A percentile compares a stretch with the other conserved stretches of the same genome.
phyloP scores from a whole-genome alignment of 352 stramenopile species.

The Phytophthora boehmeriae region DNA sequence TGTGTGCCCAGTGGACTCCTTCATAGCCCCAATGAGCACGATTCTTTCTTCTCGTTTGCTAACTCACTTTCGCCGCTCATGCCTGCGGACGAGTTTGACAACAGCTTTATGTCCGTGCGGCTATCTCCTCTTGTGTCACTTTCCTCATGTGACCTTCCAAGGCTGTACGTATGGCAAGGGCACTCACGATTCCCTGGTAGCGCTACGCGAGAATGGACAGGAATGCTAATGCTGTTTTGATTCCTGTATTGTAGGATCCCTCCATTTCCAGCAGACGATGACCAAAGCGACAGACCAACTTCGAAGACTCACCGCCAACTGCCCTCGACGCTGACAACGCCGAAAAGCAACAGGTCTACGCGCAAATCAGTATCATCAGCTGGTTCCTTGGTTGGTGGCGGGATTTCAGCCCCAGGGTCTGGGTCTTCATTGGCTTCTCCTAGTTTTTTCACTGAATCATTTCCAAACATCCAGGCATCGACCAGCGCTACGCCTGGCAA shows the following conservation, averaged over 20 bases:
- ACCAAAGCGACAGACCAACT: conserved; percentile 3
- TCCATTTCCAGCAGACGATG: conserved; percentile 50
- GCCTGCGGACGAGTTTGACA: conserved; percentile 62
- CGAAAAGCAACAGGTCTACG: conserved; percentile 11
- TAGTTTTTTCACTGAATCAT: conserved; percentile 50
- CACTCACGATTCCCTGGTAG: background rate
- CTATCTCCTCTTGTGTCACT: conserved; percentile 68
- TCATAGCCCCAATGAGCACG: conserved; percentile 54
- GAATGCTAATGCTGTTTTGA: conserved; percentile 9
- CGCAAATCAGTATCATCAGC: conserved; percentile 14
- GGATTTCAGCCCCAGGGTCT: conserved; percentile 44
- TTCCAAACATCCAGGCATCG: conserved; percentile 82
- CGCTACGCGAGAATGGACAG: background rate
- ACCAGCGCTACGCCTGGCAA: conserved; percentile 74
- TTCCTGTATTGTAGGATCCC: conserved; percentile 46
- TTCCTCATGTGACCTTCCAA: conserved; percentile 59
- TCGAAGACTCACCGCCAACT: background rate
- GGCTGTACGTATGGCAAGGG: conserved; percentile 54
- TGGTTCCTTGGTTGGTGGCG: conserved; percentile 24
- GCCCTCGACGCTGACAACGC: conserved; percentile 13
- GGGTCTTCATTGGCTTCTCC: conserved; percentile 27
- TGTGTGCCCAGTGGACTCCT: conserved; percentile 45
- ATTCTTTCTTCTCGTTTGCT: conserved; percentile 84
- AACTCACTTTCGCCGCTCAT: conserved; percentile 78
- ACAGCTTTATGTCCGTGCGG: conserved; percentile 58